Percentiles rank a stretch among this genome's conserved stretches.
phyloP scores from a whole-genome alignment of 306 rosid genomes.

The Herpetospermum pedunculosum region DNA sequence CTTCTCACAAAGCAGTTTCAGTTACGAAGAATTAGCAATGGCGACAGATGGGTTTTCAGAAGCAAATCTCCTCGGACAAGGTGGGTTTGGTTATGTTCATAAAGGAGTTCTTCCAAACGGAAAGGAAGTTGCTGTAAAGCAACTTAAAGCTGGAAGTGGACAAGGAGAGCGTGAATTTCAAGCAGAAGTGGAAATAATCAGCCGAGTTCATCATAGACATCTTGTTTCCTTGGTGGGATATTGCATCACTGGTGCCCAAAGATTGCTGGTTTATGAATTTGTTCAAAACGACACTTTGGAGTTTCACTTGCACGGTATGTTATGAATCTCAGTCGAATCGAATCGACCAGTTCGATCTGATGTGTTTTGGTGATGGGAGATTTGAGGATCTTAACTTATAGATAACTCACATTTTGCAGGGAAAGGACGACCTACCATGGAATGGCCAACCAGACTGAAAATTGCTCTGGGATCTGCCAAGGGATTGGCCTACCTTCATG shows the following conservation, averaged over 20 bases:
- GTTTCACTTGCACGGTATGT: conserved; percentile 82
- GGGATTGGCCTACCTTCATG: conserved; percentile 94
- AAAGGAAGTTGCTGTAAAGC: conserved; percentile 91
- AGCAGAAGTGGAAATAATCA: conserved; percentile 92
- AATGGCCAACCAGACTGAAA: conserved; percentile 68
- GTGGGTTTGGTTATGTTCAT: conserved; percentile 95
- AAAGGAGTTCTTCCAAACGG: conserved; percentile 87
- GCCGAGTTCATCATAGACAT: conserved; percentile 94
- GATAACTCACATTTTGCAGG: conserved; percentile 32
- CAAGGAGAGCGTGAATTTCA: conserved; percentile 97
- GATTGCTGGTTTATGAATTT: conserved; percentile 88
- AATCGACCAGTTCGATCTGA: background rate
- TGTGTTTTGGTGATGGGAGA: background rate
- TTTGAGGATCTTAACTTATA: conserved; percentile 7
- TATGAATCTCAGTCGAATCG: background rate
- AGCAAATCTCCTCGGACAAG: conserved; percentile 91
- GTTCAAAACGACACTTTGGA: conserved; percentile 81
- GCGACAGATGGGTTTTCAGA: conserved; percentile 96
- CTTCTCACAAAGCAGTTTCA: conserved; percentile 59
- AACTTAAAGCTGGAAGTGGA: conserved; percentile 90
- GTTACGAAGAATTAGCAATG: conserved; percentile 72
- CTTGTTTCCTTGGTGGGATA: conserved; percentile 95
- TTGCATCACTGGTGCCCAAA: conserved; percentile 63
- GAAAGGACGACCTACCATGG: conserved; percentile 84
- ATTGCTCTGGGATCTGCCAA: conserved; percentile 92